Base-by-base conservation (phyloP, 1,139 yeast species). In the Tardiomyces digboiensis region DNA sequence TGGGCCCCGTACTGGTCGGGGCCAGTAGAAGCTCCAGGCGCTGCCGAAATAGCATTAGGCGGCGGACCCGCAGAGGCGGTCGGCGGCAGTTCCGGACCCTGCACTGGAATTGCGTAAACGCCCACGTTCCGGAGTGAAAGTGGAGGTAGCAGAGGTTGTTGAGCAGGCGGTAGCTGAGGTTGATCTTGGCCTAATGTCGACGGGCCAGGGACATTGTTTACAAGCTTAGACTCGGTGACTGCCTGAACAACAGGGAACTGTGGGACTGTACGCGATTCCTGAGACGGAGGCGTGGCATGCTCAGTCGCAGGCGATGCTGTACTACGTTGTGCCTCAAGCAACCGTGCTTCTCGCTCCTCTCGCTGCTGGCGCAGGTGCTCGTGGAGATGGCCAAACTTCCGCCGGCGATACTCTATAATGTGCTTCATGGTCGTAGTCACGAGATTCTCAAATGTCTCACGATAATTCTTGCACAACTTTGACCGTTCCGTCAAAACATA, bases 401-500 rank as follows among this genome's bases (percentile, higher is more conserved):
- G 16, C 16, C 12, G 33, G 16, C 33, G 33, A 44, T 58, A 61
- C 29, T 65, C 67, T 2, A 61, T 54, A 7, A 61, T 52, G 42
- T 60, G 53, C 41, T 50, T 51, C 40, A 58, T 68, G 0, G 82
- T 78, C 3, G 80, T 79, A 50, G 70, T 65, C 73, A 77, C 73
- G 48, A 78, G 60, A 52, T 75, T 78, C 54, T 78, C 83, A 61
- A 77, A 77, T 2, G 80, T 76, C 52, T 78, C 82, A 54, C 82
- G 65, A 52, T 76, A 78, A 39, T 71, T 70, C 19, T 74, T 57
- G 2, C 80, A 81, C 58, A 76, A 73, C 48, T 70, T 67, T 0
- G 82, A 74, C 48, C 82, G 65, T 53, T 77, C 82, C n/a, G 80
- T 71, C 78, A 78, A 74, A 3, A 75, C 78, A 53, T 75, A 77